phyloP scores from a whole-genome alignment of 2,329 filamentous ascomycete genomes.

The Sclerotiophoma versabilis region DNA sequence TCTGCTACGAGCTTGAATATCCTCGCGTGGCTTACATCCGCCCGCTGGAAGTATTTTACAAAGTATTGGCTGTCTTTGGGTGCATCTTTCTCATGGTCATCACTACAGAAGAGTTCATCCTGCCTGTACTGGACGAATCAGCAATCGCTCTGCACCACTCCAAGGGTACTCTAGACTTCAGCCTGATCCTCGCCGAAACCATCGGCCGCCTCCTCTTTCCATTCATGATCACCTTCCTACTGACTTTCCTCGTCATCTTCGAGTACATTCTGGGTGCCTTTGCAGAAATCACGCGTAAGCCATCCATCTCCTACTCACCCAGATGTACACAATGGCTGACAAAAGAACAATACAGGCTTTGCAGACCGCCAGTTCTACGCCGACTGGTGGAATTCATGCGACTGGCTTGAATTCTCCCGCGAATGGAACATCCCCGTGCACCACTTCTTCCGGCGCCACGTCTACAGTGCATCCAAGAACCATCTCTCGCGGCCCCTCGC shows the following conservation, averaged over 20 bases:
- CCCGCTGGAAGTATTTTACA: constrained; percentile 83
- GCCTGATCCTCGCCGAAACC: constrained; percentile 84
- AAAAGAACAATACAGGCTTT: constrained; percentile 64
- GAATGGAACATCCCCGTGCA: constrained; percentile 96
- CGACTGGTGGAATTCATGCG: constrained; percentile 75
- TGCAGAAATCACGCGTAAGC: constrained; percentile 80
- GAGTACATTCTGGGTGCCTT: constrained; percentile 95
- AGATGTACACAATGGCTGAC: constrained; percentile 8
- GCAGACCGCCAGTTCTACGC: constrained; percentile 93
- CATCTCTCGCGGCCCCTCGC: constrained; percentile 79
- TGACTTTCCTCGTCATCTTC: constrained; percentile 98
- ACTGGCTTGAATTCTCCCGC: constrained; percentile 94
- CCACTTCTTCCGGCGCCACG: constrained; percentile 91
- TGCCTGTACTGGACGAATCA: constrained; percentile 84
- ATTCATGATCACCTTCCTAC: constrained; percentile 93
- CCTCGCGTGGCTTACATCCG: constrained; percentile 78
- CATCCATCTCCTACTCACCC: not conserved
- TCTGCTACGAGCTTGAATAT: constrained; percentile 98
- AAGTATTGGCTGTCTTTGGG: constrained; percentile 88
- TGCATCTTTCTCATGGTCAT: constrained; percentile 95
- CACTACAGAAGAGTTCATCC: constrained; percentile 92
- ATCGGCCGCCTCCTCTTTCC: constrained; percentile 93
- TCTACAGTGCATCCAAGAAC: constrained; percentile 82
- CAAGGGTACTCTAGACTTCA: constrained; percentile 66
- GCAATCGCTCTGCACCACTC: constrained; percentile 59